phyloP scores from a whole-genome alignment of 768 basidiomycete genomes.

The Tremella fuciformis region DNA sequence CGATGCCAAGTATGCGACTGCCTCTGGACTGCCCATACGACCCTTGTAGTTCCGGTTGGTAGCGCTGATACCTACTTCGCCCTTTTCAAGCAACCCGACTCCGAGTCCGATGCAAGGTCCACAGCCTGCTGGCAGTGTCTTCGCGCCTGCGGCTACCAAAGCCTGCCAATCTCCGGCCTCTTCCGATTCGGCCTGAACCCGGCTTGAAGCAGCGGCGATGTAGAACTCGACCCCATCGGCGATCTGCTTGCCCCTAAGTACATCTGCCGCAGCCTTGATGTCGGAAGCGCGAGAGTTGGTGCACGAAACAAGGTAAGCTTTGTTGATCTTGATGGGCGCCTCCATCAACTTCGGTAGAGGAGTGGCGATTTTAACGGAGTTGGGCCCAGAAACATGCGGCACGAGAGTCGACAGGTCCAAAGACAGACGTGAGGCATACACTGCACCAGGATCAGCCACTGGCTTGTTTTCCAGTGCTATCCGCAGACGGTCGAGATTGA shows the following conservation, averaged over 20 bases:
- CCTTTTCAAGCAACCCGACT: conserved; percentile 85
- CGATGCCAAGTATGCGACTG: conserved; percentile 90
- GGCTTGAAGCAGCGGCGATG: conserved; percentile 89
- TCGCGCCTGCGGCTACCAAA: conserved; percentile 82
- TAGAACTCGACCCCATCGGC: conserved; percentile 93
- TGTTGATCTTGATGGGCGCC: conserved; percentile 76
- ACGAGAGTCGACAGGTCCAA: conserved; percentile 91
- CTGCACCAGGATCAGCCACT: conserved; percentile 70
- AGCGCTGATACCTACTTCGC: conserved; percentile 92
- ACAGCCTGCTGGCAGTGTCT: conserved; percentile 88
- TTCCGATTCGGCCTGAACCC: conserved; percentile 88
- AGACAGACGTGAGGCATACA: conserved; percentile 80
- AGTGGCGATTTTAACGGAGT: conserved; percentile 95
- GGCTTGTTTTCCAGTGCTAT: conserved; percentile 59
- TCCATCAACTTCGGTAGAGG: conserved; percentile 80
- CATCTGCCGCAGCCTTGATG: conserved; percentile 85
- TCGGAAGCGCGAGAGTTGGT: conserved; percentile 97
- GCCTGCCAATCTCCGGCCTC: conserved; percentile 80
- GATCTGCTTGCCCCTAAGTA: conserved; percentile 72
- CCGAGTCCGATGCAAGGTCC: conserved; percentile 98
- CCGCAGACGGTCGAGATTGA: conserved; percentile 71
- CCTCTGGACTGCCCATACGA: conserved; percentile 93
- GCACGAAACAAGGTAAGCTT: conserved; percentile 97
- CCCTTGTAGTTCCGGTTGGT: conserved; percentile 99
- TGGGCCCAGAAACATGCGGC: conserved; percentile 94